These are phyloP conservation scores for Pichia scutulata DNA, from an alignment of 805 yeast species.

Conservation along the genomic window DNA sequence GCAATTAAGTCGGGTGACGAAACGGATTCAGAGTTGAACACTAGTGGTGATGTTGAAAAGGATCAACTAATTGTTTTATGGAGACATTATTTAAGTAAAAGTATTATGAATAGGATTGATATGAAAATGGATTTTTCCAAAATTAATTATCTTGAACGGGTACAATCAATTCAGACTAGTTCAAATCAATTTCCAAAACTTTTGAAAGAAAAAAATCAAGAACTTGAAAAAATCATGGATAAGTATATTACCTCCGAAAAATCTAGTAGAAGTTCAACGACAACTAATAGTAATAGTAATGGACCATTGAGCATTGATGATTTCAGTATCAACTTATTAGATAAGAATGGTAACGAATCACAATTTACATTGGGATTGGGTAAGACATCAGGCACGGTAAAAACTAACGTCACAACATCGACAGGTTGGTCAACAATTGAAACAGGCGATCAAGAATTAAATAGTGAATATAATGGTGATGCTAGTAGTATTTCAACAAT, in stretches of 20 bases:
- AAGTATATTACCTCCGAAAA: background rate
- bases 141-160: constrained; percentile 7
- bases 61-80: constrained; percentile 19
- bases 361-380: background rate
- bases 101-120: constrained; percentile 21
- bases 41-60: constrained; percentile 1
- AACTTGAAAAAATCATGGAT: constrained; percentile 3
- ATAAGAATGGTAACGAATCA: background rate
- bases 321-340: background rate
- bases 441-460: background rate
- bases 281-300: background rate
- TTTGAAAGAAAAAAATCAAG: background rate
- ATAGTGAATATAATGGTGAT: background rate
- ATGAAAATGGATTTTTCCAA: constrained; percentile 23
- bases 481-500: constrained; percentile 2
- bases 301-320: background rate
- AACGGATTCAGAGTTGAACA: background rate
- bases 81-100: constrained; percentile 22
- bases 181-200: background rate
- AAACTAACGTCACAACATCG: background rate
- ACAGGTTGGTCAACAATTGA: background rate
- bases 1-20: background rate
- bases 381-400: background rate
- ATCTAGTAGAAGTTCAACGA: background rate
- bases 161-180: constrained; percentile 5